A percentile compares a stretch with the other conserved stretches of the same genome.
Conservation (phyloP, 2,329 filamentous ascomycete genomes). For the Trichophaea hybrida region DNA sequence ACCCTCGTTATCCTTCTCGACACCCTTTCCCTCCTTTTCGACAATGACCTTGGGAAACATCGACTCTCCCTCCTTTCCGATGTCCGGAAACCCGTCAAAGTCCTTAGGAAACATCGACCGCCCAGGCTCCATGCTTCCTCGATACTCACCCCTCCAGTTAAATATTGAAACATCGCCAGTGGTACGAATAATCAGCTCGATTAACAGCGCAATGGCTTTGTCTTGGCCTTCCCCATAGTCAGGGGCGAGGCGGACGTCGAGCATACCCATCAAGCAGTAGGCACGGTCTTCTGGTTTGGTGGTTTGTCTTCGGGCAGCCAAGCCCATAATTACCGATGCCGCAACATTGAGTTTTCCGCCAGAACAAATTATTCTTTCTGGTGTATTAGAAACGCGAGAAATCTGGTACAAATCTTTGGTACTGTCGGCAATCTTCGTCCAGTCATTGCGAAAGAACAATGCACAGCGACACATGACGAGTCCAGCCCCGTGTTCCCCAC, state of each 20-base stretch:
- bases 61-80: no score
- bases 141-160: background rate
- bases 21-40: no score
- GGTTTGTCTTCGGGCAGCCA: background rate
- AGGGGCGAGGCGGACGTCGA: constrained; percentile 47
- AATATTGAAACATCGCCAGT: constrained; percentile 3
- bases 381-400: background rate
- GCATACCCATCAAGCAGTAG: constrained; percentile 46
- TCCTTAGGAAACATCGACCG: background rate
- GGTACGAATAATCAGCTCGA: background rate
- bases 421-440: background rate
- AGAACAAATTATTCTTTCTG: background rate
- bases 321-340: background rate
- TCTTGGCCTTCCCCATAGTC: constrained; percentile 23
- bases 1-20: background rate
- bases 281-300: background rate
- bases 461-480: background rate
- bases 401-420: background rate
- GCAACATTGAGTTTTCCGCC: constrained; percentile 2
- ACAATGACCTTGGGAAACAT: no score
- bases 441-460: background rate
- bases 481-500: constrained; percentile 3
- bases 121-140: background rate
- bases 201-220: background rate
- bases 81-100: background rate